Base-by-base conservation (phyloP, 108 stramenopile genomes). In the Conticribra weissflogii region DNA sequence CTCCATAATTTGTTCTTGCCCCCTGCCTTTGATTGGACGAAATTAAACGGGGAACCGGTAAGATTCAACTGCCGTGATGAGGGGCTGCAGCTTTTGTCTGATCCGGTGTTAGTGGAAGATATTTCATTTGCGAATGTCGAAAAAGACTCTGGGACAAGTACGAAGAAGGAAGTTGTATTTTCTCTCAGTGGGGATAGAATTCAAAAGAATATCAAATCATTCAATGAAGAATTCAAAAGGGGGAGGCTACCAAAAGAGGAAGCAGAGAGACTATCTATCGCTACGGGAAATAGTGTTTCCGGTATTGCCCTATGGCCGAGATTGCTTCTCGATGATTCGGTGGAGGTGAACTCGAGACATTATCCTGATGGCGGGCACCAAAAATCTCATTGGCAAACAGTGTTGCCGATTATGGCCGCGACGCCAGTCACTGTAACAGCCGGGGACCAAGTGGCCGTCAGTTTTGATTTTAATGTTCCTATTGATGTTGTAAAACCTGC, bases 291-390 rank as follows among this genome's bases (percentile, higher is more conserved):
- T 21, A 73, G 71, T 52, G 59, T 83, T 21, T 59, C 81, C 3
- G 88, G 88, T 8, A 65, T 89, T 49, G 88, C 88, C 17, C 41
- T 89, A 18, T 89, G 88, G 88, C 88, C 88, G 3, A 62, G 86
- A 8, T 56, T 89, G 33, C 45, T 82, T 8, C 71, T 87, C 15
- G 71, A 72, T 54, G 70, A 44, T 0, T 25, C 46, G 22, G 57
- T 44, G 7, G 45, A 63, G 30, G 57, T 85, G 0, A 63, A 85
- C 41, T 62, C 70, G 5, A 63, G 88, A 23, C 71, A 65, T n/a
- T 75, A 72, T 77, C 85, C 83, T 9, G 68, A 75, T 41, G 88
- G 88, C 15, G 88, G 71, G 23, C 85, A 81, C 71, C 83, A 83
- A 48, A 70, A 59, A 28, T 79, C 76, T 17, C 88, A 89, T 75